phyloP scores from a whole-genome alignment of 1,284 basidiomycete genomes.

The Marasmius oreades region DNA sequence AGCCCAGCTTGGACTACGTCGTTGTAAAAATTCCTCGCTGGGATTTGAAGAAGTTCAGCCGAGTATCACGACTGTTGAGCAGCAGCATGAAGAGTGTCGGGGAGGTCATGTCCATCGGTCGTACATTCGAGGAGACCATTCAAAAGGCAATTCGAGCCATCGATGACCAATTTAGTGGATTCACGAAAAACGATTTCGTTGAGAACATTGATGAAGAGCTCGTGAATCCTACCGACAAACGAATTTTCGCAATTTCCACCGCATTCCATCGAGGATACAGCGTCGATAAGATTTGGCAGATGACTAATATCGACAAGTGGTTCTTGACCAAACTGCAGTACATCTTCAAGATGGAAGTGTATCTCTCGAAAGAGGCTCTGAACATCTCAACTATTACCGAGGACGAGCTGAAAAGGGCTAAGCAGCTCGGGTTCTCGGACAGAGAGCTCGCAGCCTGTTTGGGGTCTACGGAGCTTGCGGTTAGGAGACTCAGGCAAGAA shows the following conservation, averaged over 20 bases:
- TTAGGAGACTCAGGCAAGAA: slow-evolving; percentile 86
- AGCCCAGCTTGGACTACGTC: slow-evolving; percentile 95
- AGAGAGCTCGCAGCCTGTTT: slow-evolving; percentile 81
- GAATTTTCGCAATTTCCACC: slow-evolving; percentile 88
- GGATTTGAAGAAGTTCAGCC: slow-evolving; percentile 97
- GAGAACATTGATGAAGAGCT: slow-evolving; percentile 87
- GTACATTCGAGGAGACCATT: slow-evolving; percentile 97
- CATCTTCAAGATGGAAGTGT: slow-evolving; percentile 78
- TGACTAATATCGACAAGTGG: slow-evolving; percentile 98
- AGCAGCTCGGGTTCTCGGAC: slow-evolving; percentile 97
- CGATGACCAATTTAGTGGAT: slow-evolving; percentile 92
- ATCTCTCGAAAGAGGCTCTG: slow-evolving; percentile 61
- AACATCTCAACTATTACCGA: slow-evolving; percentile 68
- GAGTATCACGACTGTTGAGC: slow-evolving; percentile 84
- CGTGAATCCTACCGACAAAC: slow-evolving; percentile 86
- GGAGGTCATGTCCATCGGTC: slow-evolving; percentile 98
- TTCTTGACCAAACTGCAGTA: slow-evolving; percentile 89
- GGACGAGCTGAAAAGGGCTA: slow-evolving; percentile 76
- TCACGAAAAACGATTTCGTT: slow-evolving; percentile 85
- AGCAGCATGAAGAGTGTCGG: slow-evolving; percentile 99
- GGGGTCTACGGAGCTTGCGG: slow-evolving; percentile 85
- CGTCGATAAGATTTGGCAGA: slow-evolving; percentile 94
- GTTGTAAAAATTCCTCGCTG: slow-evolving; percentile 99
- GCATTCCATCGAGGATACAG: slow-evolving; percentile 89
- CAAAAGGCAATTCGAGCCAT: slow-evolving; percentile 98